A percentile compares a stretch with the other conserved stretches of the same genome.
Conservation (phyloP, 192 early-diverging fungal species). For the Coemansia sp. region DNA sequence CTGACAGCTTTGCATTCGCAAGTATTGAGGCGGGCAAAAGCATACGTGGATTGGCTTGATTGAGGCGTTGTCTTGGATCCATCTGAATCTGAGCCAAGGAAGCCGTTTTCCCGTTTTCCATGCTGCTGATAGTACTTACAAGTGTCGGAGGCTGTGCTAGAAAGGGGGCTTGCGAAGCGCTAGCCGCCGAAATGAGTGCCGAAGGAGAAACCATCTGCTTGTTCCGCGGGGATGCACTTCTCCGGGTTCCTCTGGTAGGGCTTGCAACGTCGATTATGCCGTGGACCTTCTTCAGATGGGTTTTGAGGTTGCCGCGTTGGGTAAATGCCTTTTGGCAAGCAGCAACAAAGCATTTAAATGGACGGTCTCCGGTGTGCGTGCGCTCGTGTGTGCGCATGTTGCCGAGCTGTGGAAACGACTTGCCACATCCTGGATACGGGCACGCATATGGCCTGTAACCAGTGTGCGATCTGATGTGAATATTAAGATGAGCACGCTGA, state of each 20-base stretch:
- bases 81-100: conserved; percentile 6
- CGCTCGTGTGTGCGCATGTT: conserved; percentile 83
- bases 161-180: neutral
- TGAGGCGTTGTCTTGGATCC: neutral
- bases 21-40: conserved; percentile 18
- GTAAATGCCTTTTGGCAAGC: conserved; percentile 74
- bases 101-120: neutral
- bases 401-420: conserved; percentile 78
- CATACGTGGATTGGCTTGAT: conserved; percentile 1
- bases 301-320: conserved; percentile 71
- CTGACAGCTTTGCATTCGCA: conserved; percentile 13
- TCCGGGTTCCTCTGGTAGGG: conserved; percentile 1
- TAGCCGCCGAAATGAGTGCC: neutral
- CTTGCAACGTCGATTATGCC: neutral
- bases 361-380: conserved; percentile 75
- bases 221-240: neutral
- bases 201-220: neutral
- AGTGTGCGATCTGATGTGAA: conserved; percentile 64
- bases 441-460: conserved; percentile 63
- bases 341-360: conserved; percentile 65
- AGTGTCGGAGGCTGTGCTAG: neutral
- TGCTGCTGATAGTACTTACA: conserved; percentile 17
- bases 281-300: conserved; percentile 52
- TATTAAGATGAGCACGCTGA: conserved; percentile 72
- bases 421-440: conserved; percentile 66